Evolutionary conservation across 2,329 filamentous ascomycete species (phyloP), one percentile per base, ranked within the genome.

Genomic region (Corynespora cassiicola): DNA sequence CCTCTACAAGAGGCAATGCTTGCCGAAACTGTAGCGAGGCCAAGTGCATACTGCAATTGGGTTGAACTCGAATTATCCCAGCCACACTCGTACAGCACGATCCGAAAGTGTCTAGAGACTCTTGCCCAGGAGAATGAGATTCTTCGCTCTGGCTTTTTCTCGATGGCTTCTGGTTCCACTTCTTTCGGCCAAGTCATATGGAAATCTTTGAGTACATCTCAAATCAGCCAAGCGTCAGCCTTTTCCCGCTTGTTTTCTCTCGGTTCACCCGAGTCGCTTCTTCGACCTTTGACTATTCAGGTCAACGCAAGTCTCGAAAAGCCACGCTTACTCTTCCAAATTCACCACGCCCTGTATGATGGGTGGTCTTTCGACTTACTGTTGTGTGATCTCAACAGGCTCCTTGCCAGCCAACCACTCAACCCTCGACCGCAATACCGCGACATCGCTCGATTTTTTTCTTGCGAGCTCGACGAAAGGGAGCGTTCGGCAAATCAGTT

Each of bases 341-440:
- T 95, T 0, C 90, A 95, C 60, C 91, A 96, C 66, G 84, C 88
- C 1, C 64, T 95, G 1, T 96, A 95, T 58, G 91, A 96, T 65
- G 91, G 90, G n/a, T 96, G 91, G 91, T 91, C 90, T 0, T 78
- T 90, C 58, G 87, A 96, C 34, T 73, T 92, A 19, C 67, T 95
- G 0, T 60, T 88, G 10, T 71, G 77, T 17, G 89, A 96, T 61
- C 69, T 95, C 4, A 74, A 78, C 4, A 57, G 55, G 0, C 50
- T 86, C 2, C 55, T 87, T 58, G 41, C 50, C 12, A 63, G 61
- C 6, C 36, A 56, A 2, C n/a, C 52, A 1, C 23, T 59, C 10
- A 49, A 45, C 0, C 26, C 52, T 1, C 75, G 84, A 18, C 80
- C 82, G 1, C 75, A 82, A 17, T 95, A 88, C 52, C 69, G 74